Base-by-base conservation (phyloP, 331 rosid genomes). In the Quercus tomentella region DNA sequence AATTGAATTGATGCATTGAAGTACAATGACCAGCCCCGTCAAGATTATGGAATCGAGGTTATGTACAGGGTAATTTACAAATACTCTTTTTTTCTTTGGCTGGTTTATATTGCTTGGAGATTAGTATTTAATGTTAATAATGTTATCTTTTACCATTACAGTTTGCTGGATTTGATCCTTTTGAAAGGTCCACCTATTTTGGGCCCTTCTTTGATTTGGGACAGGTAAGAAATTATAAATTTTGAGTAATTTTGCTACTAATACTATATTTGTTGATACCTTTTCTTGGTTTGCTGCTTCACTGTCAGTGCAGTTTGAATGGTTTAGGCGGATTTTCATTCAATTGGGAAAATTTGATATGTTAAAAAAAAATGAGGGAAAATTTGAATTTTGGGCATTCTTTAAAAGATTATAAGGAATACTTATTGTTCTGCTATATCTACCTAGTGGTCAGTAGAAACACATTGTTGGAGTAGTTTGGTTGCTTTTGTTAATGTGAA, bases 191-290 rank as follows among this genome's bases (percentile, higher is more conserved):
- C 4, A 89, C 96, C 22, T 94, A 94, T 76, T 94, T 94, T 70
- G 98, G 98, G 2, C 98, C 98, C 25, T 95, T 95, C 86, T 92
- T 95, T 60, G 97, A 95, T 87, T 82, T 92, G 84, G 97, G 97
- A 30, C 94, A 94, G 93, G 98, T 88, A 75, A 62, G 86, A 78
- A 1, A 1, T 80, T 6, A 56, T 25, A 17, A 56, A 7, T 35
- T 76, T 77, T 65, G 11, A 22, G 12, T 6, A 15, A 31, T 61
- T 57, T 23, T 18, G 6, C 14, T 26, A 62, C 17, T 75, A 72
- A 7, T 28, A 54, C 1, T 52, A 26, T 9, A 30, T 30, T 30
- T 30, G 33, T 0, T 30, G 33, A 30, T 30, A 30, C 33, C 5
- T 30, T 30, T 30, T 30, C 33, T 30, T 30, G 5, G 33, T 30